Evolutionary conservation across 352 stramenopile genomes (phyloP).

Genomic region (Pilasporangium apinafurcum): DNA sequence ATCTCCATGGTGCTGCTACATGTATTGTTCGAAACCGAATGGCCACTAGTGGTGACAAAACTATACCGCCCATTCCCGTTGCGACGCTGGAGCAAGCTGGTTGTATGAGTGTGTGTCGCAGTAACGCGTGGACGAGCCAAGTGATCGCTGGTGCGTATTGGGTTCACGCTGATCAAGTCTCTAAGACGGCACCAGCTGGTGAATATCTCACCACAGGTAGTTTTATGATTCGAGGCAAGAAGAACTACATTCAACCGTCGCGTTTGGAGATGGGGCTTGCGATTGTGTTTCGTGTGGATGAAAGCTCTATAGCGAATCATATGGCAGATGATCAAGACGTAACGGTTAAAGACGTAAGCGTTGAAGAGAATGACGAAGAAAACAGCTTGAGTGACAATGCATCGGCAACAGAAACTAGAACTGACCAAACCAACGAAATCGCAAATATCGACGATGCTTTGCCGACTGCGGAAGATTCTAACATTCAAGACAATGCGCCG

Average conservation of each 20-base stretch:
- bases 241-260: slow-evolving; percentile 90
- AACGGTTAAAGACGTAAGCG: background rate
- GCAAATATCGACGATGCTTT: too few species aligned
- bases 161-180: slow-evolving; percentile 97
- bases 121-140: slow-evolving; percentile 93
- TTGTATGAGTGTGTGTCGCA: slow-evolving; percentile 94
- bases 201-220: slow-evolving; percentile 96
- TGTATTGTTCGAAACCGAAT: slow-evolving; percentile 76
- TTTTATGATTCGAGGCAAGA: slow-evolving; percentile 96
- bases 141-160: slow-evolving; percentile 96
- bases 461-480: too few species aligned
- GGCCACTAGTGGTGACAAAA: slow-evolving; percentile 24
- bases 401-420: too few species aligned
- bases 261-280: slow-evolving; percentile 89
- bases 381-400: too few species aligned
- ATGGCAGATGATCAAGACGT: slow-evolving; percentile 10
- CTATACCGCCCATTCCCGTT: slow-evolving; percentile 40
- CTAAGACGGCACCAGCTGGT: slow-evolving; percentile 94
- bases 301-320: slow-evolving; percentile 73
- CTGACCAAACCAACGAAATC: too few species aligned
- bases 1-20: slow-evolving; percentile 94
- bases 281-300: slow-evolving; percentile 89
- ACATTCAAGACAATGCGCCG: too few species aligned
- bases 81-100: slow-evolving; percentile 93
- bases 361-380: slow-evolving; percentile 6